Percentiles rank a stretch among this genome's conserved stretches.
Conservation (phyloP, 2,329 filamentous ascomycete species). For the Trichothecium roseum region DNA sequence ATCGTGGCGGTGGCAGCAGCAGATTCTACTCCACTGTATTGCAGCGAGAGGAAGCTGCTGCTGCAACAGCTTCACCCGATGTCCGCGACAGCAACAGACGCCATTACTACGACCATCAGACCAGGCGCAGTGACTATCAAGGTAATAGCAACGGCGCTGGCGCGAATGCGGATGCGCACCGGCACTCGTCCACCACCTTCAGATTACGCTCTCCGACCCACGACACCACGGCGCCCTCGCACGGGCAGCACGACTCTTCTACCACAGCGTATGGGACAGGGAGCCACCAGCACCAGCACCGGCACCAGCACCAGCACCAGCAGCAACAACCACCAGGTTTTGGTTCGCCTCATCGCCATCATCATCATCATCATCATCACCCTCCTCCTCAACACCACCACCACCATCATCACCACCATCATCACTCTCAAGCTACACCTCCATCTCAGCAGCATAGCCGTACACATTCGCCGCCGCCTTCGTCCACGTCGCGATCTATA, state of each 20-base stretch:
- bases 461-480: slow-evolving; percentile 8
- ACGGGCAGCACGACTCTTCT: neutral
- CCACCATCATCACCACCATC: slow-evolving; percentile 15
- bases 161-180: slow-evolving; percentile 14
- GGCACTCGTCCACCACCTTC: slow-evolving; percentile 28
- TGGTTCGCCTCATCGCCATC: slow-evolving; percentile 16
- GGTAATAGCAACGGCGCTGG: slow-evolving; percentile 12
- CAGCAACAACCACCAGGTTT: slow-evolving; percentile 18
- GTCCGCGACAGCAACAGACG: slow-evolving; percentile 15
- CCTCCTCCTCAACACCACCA: slow-evolving; percentile 15
- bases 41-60: slow-evolving; percentile 23
- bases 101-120: slow-evolving; percentile 36
- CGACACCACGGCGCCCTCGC: slow-evolving; percentile 7
- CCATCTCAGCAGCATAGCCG: slow-evolving; percentile 15
- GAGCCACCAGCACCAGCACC: slow-evolving; percentile 8
- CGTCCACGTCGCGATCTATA: slow-evolving; percentile 1
- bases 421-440: slow-evolving; percentile 19
- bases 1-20: slow-evolving; percentile 18
- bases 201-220: slow-evolving; percentile 39
- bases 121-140: slow-evolving; percentile 16
- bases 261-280: too few species aligned
- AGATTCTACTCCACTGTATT: slow-evolving; percentile 40
- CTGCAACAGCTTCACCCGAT: slow-evolving; percentile 28
- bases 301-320: too few species aligned
- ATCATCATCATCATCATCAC: slow-evolving; percentile 17